Base-by-base conservation (phyloP, 176 grass and related monocot species). In the Oropetium thomaeum region DNA sequence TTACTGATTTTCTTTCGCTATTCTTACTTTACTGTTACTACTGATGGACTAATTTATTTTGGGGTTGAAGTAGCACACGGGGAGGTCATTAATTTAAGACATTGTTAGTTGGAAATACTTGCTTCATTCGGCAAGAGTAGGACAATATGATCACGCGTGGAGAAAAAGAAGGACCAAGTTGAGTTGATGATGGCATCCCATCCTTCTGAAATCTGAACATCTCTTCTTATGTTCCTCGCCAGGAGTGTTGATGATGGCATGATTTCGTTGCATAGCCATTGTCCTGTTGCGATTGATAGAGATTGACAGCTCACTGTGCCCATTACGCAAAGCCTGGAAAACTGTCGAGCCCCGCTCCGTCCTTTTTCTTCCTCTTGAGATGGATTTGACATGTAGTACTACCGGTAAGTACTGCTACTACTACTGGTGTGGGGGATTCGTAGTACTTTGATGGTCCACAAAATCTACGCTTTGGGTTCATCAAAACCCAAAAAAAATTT, bases 191-290 rank as follows among this genome's bases (percentile, higher is more conserved):
- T n/a, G 49, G 52, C 54, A 60, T 79, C 1, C 17, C 49, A 58
- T 23, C 11, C 13, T 38, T 49, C 40, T 71, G 31, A 38, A 17
- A 20, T 49, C 47, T 49, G 47, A 20, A 49, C 47, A 1, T 25
- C 7, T 16, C 22, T 23, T 17, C 31, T 20, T 20, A 11, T 13
- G 8, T 30, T 31, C 5, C 4, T 34, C 29, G 34, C 6, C 53
- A 69, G 15, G 19, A 77, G 73, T 33, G 41, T 40, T 10, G 17
- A 12, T 16, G 8, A 2, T 1, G 30, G 1, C 5, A 43, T 7
- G 48, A 1, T 57, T 76, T 87, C 66, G 73, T 82, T 82, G 85
- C 52, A 19, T 85, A 85, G 83, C 76, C 9, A 22, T 80, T 75
- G 83, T 80, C 76, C 62, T 23, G 32, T 32, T 68, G 83, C 26